Evolutionary conservation across 2,329 filamentous ascomycete species (phyloP), one percentile per base, ranked within the genome.

Genomic region (Cyanodermella asteris): DNA sequence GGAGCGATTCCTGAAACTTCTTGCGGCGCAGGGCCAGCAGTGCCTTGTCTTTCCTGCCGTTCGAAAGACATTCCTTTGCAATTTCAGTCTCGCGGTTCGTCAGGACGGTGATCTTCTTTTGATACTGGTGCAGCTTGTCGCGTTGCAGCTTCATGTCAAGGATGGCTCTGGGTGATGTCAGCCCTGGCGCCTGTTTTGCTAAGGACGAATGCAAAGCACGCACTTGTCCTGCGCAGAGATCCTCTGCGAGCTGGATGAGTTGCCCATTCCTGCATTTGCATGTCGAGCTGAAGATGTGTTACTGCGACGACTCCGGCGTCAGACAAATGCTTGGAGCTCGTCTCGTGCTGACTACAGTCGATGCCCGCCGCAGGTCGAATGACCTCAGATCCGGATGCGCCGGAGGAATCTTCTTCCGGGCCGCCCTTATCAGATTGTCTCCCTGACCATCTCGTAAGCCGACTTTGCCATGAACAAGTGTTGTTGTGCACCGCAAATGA

Each of bases 111-210:
- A 97, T 87, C 41, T 77, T 75, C 42, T 75, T 74, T 51, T 93
- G 84, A 56, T 94, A 94, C 48, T 91, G 81, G 43, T 90, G 82
- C 4, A 97, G 72, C 50, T 81, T 90, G 59, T 97, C 87, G 49
- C 87, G 82, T 56, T 94, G 84, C 51, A 70, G 80, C 57, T 94
- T 94, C 56, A 94, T 75, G 53, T 94, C 82, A 42, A 94, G 73
- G 51, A 94, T 93, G 31, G 84, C 84, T 56, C 82, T 93, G 45
- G 13, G 22, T 22, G 13, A 25, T 13, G 16, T 20, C n/a, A 11
- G n/a, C 7, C 13, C 16, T 15, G n/a, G 14, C 6, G 18, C 9
- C 14, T 19, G 16, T 20, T 13, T 19, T 17, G n/a, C n/a, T n/a
- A 24, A 23, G 19, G 20, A 15, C 14, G 25, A 16, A 15, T 12